Conservation (phyloP, 805 yeast species). For the Yarrowia sp. region DNA sequence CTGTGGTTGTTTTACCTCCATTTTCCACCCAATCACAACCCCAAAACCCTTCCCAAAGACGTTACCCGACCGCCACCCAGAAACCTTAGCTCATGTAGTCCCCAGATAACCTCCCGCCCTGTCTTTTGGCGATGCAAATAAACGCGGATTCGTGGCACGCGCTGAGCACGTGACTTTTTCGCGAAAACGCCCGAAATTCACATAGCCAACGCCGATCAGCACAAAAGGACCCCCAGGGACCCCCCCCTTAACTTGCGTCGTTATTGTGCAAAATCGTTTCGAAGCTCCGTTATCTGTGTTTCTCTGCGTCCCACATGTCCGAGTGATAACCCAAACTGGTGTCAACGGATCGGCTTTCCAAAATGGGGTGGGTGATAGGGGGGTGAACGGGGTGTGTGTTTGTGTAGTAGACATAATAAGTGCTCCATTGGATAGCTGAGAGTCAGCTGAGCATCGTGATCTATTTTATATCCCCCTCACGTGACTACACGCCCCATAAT, state of each 20-base stretch:
- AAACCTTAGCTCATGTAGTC: neutral
- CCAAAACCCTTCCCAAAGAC: too few species aligned
- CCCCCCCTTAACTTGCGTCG: conserved; percentile 12
- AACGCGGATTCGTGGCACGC: conserved; percentile 4
- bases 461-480: too few species aligned
- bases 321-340: conserved; percentile 5
- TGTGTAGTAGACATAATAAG: too few species aligned
- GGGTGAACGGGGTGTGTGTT: neutral
- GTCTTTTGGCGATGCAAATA: conserved; percentile 19
- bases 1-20: too few species aligned
- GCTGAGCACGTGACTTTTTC: neutral
- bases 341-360: conserved; percentile 13
- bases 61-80: too few species aligned
- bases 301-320: conserved; percentile 4
- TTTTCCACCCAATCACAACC: too few species aligned
- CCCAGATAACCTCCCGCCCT: conserved; percentile 25
- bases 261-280: neutral
- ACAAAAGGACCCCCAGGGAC: conserved; percentile 26
- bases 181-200: neutral
- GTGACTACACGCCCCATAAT: too few species aligned
- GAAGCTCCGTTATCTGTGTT: conserved; percentile 8
- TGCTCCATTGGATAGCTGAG: neutral
- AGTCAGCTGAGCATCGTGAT: too few species aligned
- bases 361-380: neutral
- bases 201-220: neutral